Conservation (phyloP, 2,329 filamentous ascomycete genomes). For the Beauveria brongniartii region DNA sequence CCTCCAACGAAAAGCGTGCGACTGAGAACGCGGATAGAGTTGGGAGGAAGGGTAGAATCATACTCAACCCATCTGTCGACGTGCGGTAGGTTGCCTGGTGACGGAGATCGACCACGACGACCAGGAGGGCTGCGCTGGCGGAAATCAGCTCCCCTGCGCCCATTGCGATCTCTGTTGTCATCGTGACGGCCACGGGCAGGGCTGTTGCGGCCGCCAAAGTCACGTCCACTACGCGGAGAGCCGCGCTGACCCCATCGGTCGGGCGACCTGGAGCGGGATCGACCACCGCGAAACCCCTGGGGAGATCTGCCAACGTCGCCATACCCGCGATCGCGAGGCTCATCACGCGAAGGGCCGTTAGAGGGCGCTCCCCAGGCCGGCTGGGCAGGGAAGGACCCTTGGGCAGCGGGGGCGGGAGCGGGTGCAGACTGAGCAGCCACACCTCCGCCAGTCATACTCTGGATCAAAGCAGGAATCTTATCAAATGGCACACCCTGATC, state of each 20-base stretch:
- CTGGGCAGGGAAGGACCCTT: constrained; percentile 32
- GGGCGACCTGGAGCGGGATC: constrained; percentile 74
- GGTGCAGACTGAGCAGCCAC: constrained; percentile 26
- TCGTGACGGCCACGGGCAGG: constrained; percentile 52
- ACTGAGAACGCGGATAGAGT: constrained; percentile 86
- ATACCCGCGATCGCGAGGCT: constrained; percentile 49
- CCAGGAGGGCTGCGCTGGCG: constrained; percentile 78
- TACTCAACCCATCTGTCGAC: constrained; percentile 66
- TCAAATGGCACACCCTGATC: constrained; percentile 71
- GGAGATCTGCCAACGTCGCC: constrained; percentile 57
- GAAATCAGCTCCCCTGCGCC: constrained; percentile 59
- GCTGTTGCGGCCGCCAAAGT: constrained; percentile 60
- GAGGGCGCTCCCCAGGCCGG: constrained; percentile 24
- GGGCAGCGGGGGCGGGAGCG: constrained; percentile 28
- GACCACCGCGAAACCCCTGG: constrained; percentile 44
- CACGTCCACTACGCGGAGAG: constrained; percentile 53
- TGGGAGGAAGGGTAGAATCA: constrained; percentile 64
- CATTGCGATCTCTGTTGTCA: constrained; percentile 40
- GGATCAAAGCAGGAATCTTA: constrained; percentile 57
- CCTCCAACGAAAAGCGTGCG: constrained; percentile 95
- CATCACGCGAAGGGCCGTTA: constrained; percentile 25
- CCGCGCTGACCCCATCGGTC: constrained; percentile 62
- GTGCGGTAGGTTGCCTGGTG: constrained; percentile 32
- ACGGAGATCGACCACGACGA: constrained; percentile 54
- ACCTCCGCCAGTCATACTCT: constrained; percentile 39